These are phyloP conservation scores for Ceraceosorus bombacis DNA, from an alignment of 1,284 basidiomycete genomes.

Conservation along the genomic window DNA sequence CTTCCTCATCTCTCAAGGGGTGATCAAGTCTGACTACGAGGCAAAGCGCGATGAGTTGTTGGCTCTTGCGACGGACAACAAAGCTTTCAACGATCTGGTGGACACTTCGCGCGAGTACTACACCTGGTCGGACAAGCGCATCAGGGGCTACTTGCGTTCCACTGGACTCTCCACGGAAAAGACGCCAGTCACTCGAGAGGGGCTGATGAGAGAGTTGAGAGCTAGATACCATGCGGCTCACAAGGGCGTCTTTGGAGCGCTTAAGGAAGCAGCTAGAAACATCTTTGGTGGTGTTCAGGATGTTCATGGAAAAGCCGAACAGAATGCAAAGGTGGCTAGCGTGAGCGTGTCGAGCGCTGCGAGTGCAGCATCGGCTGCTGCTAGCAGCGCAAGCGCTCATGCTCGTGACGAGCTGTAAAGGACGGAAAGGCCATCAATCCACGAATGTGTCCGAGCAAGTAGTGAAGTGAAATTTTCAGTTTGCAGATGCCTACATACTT, in stretches of 20 bases:
- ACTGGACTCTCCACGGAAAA: slow-evolving; percentile 30
- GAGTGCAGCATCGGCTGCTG: neutral
- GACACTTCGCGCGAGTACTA: slow-evolving; percentile 36
- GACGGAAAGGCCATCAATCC: no score
- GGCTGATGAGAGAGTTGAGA: slow-evolving; percentile 42
- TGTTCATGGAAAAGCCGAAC: slow-evolving; percentile 19
- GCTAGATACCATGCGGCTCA: slow-evolving; percentile 36
- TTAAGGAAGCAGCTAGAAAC: slow-evolving; percentile 38
- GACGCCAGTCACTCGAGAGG: slow-evolving; percentile 34
- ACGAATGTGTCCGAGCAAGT: no score
- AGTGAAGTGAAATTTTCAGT: no score
- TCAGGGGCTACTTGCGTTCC: slow-evolving; percentile 35
- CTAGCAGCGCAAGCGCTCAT: neutral
- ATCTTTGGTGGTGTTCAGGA: slow-evolving; percentile 36
- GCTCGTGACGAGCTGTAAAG: neutral
- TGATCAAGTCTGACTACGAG: slow-evolving; percentile 29
- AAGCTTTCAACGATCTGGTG: slow-evolving; percentile 27
- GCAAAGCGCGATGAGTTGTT: slow-evolving; percentile 41
- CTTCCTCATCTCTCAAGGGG: slow-evolving; percentile 36
- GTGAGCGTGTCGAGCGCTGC: neutral
- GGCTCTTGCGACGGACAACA: slow-evolving; percentile 21
- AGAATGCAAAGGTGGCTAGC: slow-evolving; percentile 1
- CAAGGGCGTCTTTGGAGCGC: slow-evolving; percentile 26
- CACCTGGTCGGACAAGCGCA: slow-evolving; percentile 39
- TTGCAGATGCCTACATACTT: no score